A percentile compares a stretch with the other conserved stretches of the same genome.
Conservation (phyloP, 2,329 filamentous ascomycete species). For the Pleomassaria siparia region DNA sequence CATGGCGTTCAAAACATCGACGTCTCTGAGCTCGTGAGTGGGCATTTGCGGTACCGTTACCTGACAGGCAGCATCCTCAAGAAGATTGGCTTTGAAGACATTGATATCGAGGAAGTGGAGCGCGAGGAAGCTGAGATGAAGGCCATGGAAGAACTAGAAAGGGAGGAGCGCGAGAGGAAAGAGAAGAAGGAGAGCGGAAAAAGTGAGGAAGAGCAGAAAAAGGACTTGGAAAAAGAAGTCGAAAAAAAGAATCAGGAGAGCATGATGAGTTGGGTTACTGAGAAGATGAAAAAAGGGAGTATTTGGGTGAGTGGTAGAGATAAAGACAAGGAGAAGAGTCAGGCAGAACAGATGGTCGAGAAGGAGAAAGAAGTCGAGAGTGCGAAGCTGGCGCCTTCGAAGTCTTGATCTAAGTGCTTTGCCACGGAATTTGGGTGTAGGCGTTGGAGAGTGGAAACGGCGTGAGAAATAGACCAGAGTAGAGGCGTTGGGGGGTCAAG, state of each 20-base stretch:
- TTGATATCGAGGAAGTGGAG: constrained; percentile 50
- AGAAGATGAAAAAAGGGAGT: constrained; percentile 39
- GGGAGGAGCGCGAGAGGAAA: constrained; percentile 41
- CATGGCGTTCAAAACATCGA: constrained; percentile 64
- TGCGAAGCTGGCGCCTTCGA: neutral
- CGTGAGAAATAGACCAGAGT: neutral
- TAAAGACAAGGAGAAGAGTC: constrained; percentile 13
- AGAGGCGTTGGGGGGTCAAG: neutral
- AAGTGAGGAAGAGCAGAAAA: constrained; percentile 36
- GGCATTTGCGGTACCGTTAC: constrained; percentile 54
- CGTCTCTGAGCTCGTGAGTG: constrained; percentile 53
- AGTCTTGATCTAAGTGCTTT: neutral
- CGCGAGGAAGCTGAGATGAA: constrained; percentile 49
- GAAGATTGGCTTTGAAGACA: constrained; percentile 56
- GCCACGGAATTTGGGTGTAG: neutral
- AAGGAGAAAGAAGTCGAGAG: constrained; percentile 9
- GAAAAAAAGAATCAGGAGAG: constrained; percentile 49
- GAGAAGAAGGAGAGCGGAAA: constrained; percentile 27
- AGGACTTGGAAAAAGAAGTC: constrained; percentile 45
- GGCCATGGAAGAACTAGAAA: constrained; percentile 48
- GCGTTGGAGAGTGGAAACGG: neutral
- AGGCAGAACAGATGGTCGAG: constrained; percentile 24
- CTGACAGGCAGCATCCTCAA: constrained; percentile 54
- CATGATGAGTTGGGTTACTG: constrained; percentile 46
- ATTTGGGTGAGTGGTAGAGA: constrained; percentile 16